phyloP scores from a whole-genome alignment of 495 filamentous ascomycete species.

The Astrocystis sublimbata region DNA sequence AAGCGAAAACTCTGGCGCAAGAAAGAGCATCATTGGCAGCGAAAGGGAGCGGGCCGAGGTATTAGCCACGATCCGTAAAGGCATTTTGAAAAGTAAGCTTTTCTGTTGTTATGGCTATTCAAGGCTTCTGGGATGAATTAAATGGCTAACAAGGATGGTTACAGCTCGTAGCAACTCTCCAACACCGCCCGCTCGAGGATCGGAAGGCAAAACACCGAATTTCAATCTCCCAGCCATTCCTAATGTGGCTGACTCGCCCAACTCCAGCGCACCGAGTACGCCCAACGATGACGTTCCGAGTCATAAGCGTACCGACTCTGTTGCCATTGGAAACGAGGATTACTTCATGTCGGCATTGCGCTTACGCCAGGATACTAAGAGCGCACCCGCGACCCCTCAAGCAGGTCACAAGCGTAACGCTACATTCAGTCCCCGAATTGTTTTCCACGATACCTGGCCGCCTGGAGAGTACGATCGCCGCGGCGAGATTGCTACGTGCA shows the following conservation, averaged over 20 bases:
- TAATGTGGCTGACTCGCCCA: slow-evolving; percentile 71
- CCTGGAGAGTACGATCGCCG: slow-evolving; percentile 93
- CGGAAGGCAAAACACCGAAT: slow-evolving; percentile 51
- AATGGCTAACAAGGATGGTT: slow-evolving; percentile 27
- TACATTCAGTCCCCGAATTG: slow-evolving; percentile 87
- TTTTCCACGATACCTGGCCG: slow-evolving; percentile 96
- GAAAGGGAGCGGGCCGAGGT: slow-evolving; percentile 91
- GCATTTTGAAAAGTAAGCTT: slow-evolving; percentile 88
- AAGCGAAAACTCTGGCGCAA: slow-evolving; percentile 59
- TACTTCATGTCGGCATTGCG: slow-evolving; percentile 81
- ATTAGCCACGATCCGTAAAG: slow-evolving; percentile 84
- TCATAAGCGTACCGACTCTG: slow-evolving; percentile 62
- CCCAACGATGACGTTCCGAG: slow-evolving; percentile 70
- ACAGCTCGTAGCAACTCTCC: slow-evolving; percentile 57
- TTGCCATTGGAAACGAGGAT: slow-evolving; percentile 77
- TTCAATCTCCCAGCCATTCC: slow-evolving; percentile 57
- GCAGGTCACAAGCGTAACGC: slow-evolving; percentile 68
- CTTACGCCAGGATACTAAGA: slow-evolving; percentile 67
- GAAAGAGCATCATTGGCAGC: slow-evolving; percentile 87
- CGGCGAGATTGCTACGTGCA: slow-evolving; percentile 96
- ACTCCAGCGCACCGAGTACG: slow-evolving; percentile 79
- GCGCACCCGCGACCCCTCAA: slow-evolving; percentile 75
- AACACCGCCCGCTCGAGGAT: slow-evolving; percentile 62
- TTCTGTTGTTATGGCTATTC: background rate
- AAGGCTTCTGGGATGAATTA: background rate